phyloP scores from a whole-genome alignment of 2,329 filamentous ascomycete genomes.

The Fusarium succisae region DNA sequence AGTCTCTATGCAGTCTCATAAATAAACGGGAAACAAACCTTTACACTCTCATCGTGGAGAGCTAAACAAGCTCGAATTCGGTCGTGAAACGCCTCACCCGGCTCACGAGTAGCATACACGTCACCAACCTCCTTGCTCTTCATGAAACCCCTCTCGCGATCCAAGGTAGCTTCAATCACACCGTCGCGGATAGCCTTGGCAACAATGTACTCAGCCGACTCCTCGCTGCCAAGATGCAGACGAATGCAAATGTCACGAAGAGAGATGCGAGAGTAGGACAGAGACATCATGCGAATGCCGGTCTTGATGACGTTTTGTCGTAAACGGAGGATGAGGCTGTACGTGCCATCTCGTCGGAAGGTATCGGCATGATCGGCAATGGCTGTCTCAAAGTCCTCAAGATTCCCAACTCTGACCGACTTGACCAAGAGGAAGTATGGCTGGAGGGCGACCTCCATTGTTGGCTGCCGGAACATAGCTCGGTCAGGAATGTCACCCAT shows the following conservation, averaged over 20 bases:
- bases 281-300: conserved; percentile 97
- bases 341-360: conserved; percentile 94
- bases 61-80: conserved; percentile 91
- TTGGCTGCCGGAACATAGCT: conserved; percentile 89
- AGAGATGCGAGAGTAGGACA: conserved; percentile 97
- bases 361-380: conserved; percentile 83
- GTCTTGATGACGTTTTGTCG: conserved; percentile 99
- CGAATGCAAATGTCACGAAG: conserved; percentile 97
- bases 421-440: conserved; percentile 95
- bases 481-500: conserved; percentile 99
- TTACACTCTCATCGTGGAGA: conserved; percentile 97
- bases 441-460: conserved; percentile 85
- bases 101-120: conserved; percentile 94
- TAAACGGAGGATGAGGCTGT: conserved; percentile 92
- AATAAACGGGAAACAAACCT: conserved; percentile 65
- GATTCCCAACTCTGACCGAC: conserved; percentile 93
- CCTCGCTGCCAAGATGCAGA: conserved; percentile 90
- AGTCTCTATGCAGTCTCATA: conserved; percentile 14
- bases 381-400: conserved; percentile 90
- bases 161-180: conserved; percentile 93
- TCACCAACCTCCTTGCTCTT: conserved; percentile 97
- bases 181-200: conserved; percentile 98
- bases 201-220: conserved; percentile 98
- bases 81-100: conserved; percentile 96
- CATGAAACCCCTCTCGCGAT: conserved; percentile 96